Percentiles rank a stretch among this genome's conserved stretches.
These are phyloP conservation scores for Heterobasidion parviporum DNA, from an alignment of 1,284 basidiomycete species.

Conservation along the genomic window DNA sequence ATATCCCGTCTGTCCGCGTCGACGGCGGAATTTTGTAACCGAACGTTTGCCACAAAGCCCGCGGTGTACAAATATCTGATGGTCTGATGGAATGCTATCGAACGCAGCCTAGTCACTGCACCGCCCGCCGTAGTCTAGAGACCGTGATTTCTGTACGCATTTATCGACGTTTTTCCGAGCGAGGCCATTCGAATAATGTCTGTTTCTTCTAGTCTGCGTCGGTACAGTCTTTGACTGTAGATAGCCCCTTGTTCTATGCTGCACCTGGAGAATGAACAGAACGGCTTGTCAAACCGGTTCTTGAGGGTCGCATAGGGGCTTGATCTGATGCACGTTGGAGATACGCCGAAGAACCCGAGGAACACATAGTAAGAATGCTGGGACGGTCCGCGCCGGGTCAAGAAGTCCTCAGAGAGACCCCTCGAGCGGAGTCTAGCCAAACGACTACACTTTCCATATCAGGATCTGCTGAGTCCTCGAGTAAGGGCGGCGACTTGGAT, in stretches of 20 bases:
- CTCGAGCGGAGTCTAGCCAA: neutral
- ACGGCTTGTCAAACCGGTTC: neutral
- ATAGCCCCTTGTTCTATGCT: too few relatives aligned
- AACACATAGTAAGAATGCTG: neutral
- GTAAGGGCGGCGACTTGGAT: neutral
- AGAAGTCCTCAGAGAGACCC: neutral
- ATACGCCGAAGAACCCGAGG: neutral
- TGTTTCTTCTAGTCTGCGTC: too few relatives aligned
- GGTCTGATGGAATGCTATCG: too few relatives aligned
- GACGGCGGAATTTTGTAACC: neutral
- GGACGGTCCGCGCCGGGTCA: neutral
- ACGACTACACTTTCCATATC: slow-evolving; percentile 2
- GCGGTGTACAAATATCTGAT: neutral
- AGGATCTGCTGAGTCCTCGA: neutral
- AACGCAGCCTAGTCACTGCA: too few relatives aligned
- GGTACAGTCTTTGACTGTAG: too few relatives aligned
- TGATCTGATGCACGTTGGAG: neutral
- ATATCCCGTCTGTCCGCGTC: neutral
- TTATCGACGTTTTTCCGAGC: too few relatives aligned
- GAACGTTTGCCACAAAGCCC: neutral
- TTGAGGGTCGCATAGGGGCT: slow-evolving; percentile 1
- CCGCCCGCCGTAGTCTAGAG: too few relatives aligned
- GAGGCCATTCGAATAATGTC: too few relatives aligned
- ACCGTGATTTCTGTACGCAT: too few relatives aligned
- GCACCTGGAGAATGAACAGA: neutral